phyloP scores from a whole-genome alignment of 345 rosid genomes.

The Ricinus communis region DNA sequence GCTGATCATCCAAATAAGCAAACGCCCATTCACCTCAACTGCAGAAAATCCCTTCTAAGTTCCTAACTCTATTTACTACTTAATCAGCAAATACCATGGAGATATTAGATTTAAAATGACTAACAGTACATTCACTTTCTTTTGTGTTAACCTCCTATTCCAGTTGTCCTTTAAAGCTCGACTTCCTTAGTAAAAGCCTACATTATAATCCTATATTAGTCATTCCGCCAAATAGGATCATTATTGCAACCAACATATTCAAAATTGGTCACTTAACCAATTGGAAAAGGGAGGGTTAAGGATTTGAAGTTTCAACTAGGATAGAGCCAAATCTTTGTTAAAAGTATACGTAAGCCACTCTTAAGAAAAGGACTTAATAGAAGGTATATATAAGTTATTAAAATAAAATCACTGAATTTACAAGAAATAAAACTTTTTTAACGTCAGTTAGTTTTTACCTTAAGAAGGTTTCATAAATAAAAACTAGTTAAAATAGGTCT shows the following conservation, averaged over 20 bases:
- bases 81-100: background rate
- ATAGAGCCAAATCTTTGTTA: background rate
- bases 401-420: too few relatives aligned
- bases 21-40: background rate
- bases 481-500: too few relatives aligned
- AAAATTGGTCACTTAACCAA: background rate
- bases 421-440: too few relatives aligned
- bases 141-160: background rate
- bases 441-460: too few relatives aligned
- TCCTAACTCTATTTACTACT: background rate
- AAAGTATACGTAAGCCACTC: background rate
- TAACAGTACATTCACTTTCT: background rate
- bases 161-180: too few relatives aligned
- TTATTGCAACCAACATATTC: background rate
- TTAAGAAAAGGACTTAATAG: too few relatives aligned
- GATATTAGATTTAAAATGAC: background rate
- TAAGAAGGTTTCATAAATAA: too few relatives aligned
- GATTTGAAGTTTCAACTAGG: background rate
- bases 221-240: background rate
- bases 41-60: background rate
- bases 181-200: too few relatives aligned
- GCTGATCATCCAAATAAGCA: background rate
- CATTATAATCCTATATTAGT: background rate
- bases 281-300: background rate
- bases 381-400: too few relatives aligned